Percentiles rank a stretch among this genome's conserved stretches.
These are phyloP conservation scores for Leucocoprinus gongylophorus DNA, from an alignment of 1,284 basidiomycete species.

Conservation along the genomic window DNA sequence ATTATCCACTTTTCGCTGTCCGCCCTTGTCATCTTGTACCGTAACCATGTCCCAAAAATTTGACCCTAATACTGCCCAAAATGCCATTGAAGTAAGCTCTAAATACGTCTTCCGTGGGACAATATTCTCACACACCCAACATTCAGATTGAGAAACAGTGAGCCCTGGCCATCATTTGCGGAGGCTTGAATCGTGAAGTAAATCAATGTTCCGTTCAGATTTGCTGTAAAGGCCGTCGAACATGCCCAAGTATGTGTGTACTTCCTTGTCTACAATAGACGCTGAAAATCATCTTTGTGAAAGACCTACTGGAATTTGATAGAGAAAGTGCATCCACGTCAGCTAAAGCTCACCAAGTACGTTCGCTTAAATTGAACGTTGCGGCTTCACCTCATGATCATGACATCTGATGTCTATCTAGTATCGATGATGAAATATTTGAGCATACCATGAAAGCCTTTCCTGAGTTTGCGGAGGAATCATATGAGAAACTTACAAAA, in stretches of 20 bases:
- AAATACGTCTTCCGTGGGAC: neutral
- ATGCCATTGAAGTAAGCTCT: conserved; percentile 69
- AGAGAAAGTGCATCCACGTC: conserved; percentile 71
- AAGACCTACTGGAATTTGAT: conserved; percentile 96
- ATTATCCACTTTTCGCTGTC: neutral
- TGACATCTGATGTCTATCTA: conserved; percentile 27
- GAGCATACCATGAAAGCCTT: conserved; percentile 73
- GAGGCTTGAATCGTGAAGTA: neutral
- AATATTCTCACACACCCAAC: conserved; percentile 23
- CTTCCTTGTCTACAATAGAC: neutral
- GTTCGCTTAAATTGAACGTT: neutral
- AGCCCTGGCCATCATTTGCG: conserved; percentile 22
- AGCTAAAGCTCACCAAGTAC: conserved; percentile 41
- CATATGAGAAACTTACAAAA: conserved; percentile 61
- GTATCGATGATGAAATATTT: conserved; percentile 90
- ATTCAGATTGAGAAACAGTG: conserved; percentile 92
- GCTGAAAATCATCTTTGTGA: conserved; percentile 9
- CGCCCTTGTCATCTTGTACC: conserved; percentile 6
- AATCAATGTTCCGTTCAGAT: conserved; percentile 39
- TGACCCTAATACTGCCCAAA: conserved; percentile 83
- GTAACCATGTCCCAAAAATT: conserved; percentile 51
- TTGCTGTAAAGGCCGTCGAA: conserved; percentile 95
- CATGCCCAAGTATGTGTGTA: conserved; percentile 74
- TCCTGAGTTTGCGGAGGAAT: conserved; percentile 70
- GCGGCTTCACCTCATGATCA: neutral